These are phyloP conservation scores for Pouteria campechiana DNA, from an alignment of 179 eudicot species.

Conservation along the genomic window DNA sequence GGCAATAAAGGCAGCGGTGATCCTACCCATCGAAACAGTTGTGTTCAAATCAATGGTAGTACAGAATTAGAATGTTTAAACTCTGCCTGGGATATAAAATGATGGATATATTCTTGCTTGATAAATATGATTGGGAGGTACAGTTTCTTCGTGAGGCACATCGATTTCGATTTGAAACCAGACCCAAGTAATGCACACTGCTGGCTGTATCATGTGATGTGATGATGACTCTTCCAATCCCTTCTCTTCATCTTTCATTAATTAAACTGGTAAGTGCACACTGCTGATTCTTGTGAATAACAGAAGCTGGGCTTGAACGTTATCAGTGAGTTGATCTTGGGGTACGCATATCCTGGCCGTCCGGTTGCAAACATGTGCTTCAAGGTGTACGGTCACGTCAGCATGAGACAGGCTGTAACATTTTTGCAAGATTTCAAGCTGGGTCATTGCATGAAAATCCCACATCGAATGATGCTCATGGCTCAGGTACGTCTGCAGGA, in stretches of 20 bases:
- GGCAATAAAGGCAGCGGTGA: too few relatives aligned
- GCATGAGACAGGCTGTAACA: slow-evolving; percentile 86
- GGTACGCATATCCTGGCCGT: slow-evolving; percentile 92
- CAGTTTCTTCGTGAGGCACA: too few relatives aligned
- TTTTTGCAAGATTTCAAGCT: slow-evolving; percentile 97
- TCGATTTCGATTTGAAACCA: too few relatives aligned
- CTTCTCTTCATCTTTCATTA: neutral
- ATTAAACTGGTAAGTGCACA: neutral
- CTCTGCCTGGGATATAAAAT: too few relatives aligned
- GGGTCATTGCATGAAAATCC: slow-evolving; percentile 97
- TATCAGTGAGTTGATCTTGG: slow-evolving; percentile 88
- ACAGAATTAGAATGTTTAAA: too few relatives aligned
- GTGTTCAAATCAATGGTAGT: too few relatives aligned
- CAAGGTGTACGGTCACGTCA: slow-evolving; percentile 91
- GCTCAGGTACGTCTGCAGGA: slow-evolving; percentile 79
- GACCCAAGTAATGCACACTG: too few relatives aligned
- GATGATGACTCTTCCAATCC: too few relatives aligned
- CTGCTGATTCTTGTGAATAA: neutral
- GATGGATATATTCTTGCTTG: too few relatives aligned
- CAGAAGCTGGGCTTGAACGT: slow-evolving; percentile 90
- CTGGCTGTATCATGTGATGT: too few relatives aligned
- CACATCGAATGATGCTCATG: slow-evolving; percentile 95
- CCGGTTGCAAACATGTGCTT: slow-evolving; percentile 98
- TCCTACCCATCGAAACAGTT: too few relatives aligned
- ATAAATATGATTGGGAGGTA: too few relatives aligned